Conservation (phyloP, 306 rosid genomes). For the Lithocarpus polystachyus region DNA sequence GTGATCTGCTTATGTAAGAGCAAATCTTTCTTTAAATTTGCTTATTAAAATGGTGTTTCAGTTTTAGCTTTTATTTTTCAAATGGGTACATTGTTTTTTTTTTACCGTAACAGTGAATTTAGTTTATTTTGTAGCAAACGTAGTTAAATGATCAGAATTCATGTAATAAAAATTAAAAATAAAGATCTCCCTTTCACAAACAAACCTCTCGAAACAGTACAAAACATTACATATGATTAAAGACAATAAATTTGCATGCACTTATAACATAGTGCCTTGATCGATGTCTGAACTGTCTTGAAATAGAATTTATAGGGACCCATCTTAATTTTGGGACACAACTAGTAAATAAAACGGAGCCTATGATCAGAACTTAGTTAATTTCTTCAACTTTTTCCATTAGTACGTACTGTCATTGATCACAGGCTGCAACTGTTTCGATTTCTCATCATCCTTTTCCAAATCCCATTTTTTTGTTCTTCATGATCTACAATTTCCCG, state of each 20-base stretch:
- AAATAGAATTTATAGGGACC: neutral
- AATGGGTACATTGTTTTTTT: no score
- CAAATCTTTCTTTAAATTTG: no score
- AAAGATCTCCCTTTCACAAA: neutral
- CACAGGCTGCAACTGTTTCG: slow-evolving; percentile 20
- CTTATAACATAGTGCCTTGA: neutral
- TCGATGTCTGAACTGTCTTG: neutral
- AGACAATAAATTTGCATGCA: neutral
- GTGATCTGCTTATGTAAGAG: neutral
- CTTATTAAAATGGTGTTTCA: no score
- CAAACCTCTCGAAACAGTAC: neutral
- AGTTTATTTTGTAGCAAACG: no score
- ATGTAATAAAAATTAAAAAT: no score
- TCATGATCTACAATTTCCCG: slow-evolving; percentile 18
- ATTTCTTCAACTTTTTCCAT: slow-evolving; percentile 7
- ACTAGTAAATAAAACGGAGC: slow-evolving; percentile 9
- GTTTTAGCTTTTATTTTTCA: no score
- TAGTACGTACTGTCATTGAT: slow-evolving; percentile 9
- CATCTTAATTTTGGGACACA: neutral
- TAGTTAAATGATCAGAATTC: no score
- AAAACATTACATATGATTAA: neutral
- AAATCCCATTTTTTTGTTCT: slow-evolving; percentile 26
- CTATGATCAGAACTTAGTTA: slow-evolving; percentile 1
- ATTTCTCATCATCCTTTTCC: slow-evolving; percentile 34
- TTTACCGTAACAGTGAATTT: no score